Evolutionary conservation across 495 filamentous ascomycete genomes (phyloP).

Genomic region (Xylaria nigripes): DNA sequence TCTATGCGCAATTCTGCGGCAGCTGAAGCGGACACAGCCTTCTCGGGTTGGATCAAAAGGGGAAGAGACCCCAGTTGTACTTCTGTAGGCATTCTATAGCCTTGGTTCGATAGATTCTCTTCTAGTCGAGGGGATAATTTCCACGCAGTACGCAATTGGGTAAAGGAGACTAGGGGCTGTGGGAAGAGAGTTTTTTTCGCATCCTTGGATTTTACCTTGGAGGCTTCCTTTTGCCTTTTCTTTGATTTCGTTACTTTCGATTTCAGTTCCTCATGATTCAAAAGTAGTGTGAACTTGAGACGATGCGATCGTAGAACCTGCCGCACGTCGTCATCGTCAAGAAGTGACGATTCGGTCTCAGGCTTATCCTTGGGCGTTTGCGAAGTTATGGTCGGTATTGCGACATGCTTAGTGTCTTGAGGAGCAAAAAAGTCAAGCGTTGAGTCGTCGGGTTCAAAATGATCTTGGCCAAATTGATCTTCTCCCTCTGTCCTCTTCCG

Average conservation of each 20-base stretch:
- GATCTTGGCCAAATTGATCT: slow-evolving; percentile 15
- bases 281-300: slow-evolving; percentile 73
- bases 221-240: slow-evolving; percentile 35
- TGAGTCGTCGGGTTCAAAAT: slow-evolving; percentile 27
- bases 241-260: slow-evolving; percentile 28
- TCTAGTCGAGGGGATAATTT: slow-evolving; percentile 60
- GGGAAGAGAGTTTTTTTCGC: slow-evolving; percentile 56
- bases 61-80: slow-evolving; percentile 85
- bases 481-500: slow-evolving; percentile 39
- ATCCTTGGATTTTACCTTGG: slow-evolving; percentile 35
- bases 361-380: slow-evolving; percentile 15
- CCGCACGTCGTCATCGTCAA: slow-evolving; percentile 59
- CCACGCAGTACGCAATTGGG: slow-evolving; percentile 59
- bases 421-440: slow-evolving; percentile 44
- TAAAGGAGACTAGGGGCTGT: slow-evolving; percentile 71
- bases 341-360: slow-evolving; percentile 20
- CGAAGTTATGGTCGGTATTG: slow-evolving; percentile 6
- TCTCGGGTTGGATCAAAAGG: slow-evolving; percentile 52
- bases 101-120: slow-evolving; percentile 73
- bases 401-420: slow-evolving; percentile 14
- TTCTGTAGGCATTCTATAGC: slow-evolving; percentile 81
- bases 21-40: slow-evolving; percentile 29
- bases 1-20: slow-evolving; percentile 22
- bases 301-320: slow-evolving; percentile 74
- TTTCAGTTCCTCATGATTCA: slow-evolving; percentile 21